Conservation (phyloP, 2,329 filamentous ascomycete species). For the Thyridium curvatum region DNA sequence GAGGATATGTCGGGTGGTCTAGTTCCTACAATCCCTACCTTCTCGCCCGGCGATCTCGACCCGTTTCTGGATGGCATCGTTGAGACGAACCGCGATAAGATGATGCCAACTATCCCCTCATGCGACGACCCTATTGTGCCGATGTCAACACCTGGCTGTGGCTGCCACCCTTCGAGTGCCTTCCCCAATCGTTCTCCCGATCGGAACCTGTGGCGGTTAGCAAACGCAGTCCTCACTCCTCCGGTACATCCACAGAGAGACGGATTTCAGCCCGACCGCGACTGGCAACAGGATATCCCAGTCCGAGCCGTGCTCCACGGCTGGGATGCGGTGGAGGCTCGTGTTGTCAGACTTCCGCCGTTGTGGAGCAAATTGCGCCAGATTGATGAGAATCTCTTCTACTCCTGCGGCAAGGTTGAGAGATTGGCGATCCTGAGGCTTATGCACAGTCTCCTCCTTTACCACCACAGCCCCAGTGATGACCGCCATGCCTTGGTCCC, state of each 20-base stretch:
- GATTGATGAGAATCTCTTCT: conserved; percentile 1
- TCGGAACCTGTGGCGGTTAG: neutral
- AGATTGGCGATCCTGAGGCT: neutral
- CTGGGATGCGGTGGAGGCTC: neutral
- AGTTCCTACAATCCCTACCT: too few relatives aligned
- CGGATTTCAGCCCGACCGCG: neutral
- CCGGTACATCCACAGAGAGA: neutral
- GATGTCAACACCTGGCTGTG: too few relatives aligned
- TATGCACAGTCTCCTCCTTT: neutral
- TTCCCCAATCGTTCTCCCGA: too few relatives aligned
- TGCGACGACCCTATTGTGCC: too few relatives aligned
- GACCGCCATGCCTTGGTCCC: too few relatives aligned
- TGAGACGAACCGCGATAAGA: too few relatives aligned
- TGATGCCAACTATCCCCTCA: too few relatives aligned
- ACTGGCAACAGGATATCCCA: neutral
- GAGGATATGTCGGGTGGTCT: too few relatives aligned
- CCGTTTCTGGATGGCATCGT: too few relatives aligned
- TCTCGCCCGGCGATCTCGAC: too few relatives aligned
- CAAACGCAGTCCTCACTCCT: neutral
- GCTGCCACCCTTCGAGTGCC: too few relatives aligned
- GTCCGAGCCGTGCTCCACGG: neutral
- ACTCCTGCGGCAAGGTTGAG: neutral
- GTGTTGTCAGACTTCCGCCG: neutral
- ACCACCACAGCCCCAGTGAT: too few relatives aligned
- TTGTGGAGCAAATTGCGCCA: neutral